phyloP scores from a whole-genome alignment of 208 protist species.

The Leishmania lainsoni region DNA sequence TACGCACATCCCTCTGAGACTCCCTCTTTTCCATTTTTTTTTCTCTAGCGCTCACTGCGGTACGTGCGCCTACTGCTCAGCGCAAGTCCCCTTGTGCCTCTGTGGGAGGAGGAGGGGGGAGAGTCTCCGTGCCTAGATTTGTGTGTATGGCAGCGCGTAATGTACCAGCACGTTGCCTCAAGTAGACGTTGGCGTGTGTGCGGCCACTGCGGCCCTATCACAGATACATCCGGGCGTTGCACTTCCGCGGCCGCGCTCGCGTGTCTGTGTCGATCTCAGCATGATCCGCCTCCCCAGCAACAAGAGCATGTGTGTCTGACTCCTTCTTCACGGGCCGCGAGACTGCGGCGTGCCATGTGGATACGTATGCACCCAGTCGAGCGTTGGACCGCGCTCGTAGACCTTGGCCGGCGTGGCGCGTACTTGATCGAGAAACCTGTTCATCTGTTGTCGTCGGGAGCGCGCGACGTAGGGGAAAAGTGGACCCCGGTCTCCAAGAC shows the following conservation, averaged over 20 bases:
- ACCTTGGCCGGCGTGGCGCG: conserved; percentile 56
- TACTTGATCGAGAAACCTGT: conserved; percentile 46
- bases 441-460: not conserved
- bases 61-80: not conserved
- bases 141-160: not conserved
- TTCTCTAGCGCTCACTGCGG: not conserved
- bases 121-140: not conserved
- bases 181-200: not conserved
- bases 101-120: too few species aligned
- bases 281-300: not conserved
- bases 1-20: not conserved
- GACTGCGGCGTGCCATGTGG: conserved; percentile 41
- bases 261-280: not conserved
- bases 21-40: not conserved
- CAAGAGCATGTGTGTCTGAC: not conserved
- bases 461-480: not conserved
- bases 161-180: not conserved
- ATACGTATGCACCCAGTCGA: conserved; percentile 66
- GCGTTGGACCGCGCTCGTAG: conserved; percentile 75
- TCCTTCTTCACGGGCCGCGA: not conserved
- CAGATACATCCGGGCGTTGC: not conserved
- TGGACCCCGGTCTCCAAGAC: not conserved
- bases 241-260: not conserved
- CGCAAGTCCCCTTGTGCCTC: too few species aligned
- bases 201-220: not conserved